Evolutionary conservation across 2,329 filamentous ascomycete species (phyloP).

Genomic region (Metarhizium brunneum): DNA sequence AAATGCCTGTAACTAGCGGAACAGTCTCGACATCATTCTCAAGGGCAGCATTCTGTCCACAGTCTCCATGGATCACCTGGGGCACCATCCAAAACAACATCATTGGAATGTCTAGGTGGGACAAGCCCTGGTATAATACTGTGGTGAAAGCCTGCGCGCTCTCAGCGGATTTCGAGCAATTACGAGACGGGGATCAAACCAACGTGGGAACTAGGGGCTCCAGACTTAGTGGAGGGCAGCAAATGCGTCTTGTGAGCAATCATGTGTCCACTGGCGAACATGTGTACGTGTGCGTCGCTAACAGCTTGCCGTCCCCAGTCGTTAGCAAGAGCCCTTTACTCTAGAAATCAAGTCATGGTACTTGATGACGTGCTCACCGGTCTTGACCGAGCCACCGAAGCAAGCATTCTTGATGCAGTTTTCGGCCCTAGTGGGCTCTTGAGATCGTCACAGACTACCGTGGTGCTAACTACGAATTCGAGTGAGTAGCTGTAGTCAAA

Average conservation of each 20-base stretch:
- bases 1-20: conserved; percentile 8
- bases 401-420: conserved; percentile 24
- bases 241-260: conserved; percentile 14
- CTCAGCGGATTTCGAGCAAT: conserved; percentile 8
- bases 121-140: conserved; percentile 12
- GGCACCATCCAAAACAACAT: conserved; percentile 15
- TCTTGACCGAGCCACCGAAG: conserved; percentile 26
- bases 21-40: conserved; percentile 4
- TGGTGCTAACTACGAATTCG: conserved; percentile 18
- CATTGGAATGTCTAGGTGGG: conserved; percentile 9
- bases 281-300: background rate
- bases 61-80: conserved; percentile 14
- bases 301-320: conserved; percentile 1
- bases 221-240: conserved; percentile 16
- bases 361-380: conserved; percentile 26
- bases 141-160: conserved; percentile 12
- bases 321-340: conserved; percentile 16
- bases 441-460: conserved; percentile 10
- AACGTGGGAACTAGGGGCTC: conserved; percentile 13
- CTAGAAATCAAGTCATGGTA: conserved; percentile 14
- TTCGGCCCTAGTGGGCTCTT: conserved; percentile 24
- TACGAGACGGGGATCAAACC: conserved; percentile 13
- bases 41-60: conserved; percentile 14
- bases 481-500: too few relatives aligned
- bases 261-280: too few relatives aligned